phyloP scores from a whole-genome alignment of 129 eudicot species.

The Flaveria trinervia region DNA sequence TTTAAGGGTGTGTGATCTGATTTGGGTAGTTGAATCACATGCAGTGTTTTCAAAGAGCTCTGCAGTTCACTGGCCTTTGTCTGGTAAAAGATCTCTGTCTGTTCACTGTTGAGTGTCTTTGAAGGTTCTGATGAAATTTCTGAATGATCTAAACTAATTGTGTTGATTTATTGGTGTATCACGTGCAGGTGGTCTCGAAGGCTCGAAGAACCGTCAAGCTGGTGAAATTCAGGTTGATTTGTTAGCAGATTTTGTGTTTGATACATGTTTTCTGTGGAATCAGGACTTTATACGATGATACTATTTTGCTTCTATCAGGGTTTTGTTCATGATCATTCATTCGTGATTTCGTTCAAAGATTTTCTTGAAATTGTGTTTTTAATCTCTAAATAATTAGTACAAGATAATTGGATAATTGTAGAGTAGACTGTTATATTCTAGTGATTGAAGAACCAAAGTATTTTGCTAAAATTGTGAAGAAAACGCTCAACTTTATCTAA shows the following conservation, averaged over 20 bases:
- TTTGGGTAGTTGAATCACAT: constrained; percentile 26
- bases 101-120: constrained; percentile 33
- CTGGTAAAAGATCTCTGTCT: constrained; percentile 43
- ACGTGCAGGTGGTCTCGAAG: constrained; percentile 35
- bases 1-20: constrained; percentile 17
- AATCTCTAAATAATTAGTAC: not conserved
- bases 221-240: constrained; percentile 57
- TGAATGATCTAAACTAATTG: constrained; percentile 1
- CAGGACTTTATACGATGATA: not conserved
- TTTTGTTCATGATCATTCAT: not conserved
- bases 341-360: not conserved
- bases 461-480: not conserved
- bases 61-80: constrained; percentile 49
- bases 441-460: constrained; percentile 2
- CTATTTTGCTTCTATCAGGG: not conserved
- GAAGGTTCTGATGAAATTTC: constrained; percentile 19
- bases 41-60: constrained; percentile 43
- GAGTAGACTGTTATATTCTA: not conserved
- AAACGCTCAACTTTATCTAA: not conserved
- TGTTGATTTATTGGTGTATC: constrained; percentile 23
- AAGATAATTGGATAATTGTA: not conserved
- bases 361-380: not conserved
- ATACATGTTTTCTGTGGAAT: not conserved
- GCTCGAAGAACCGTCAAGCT: constrained; percentile 40
- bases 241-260: not conserved